phyloP scores from a whole-genome alignment of 2,329 filamentous ascomycete species.

The Exutisphaerella laricina region DNA sequence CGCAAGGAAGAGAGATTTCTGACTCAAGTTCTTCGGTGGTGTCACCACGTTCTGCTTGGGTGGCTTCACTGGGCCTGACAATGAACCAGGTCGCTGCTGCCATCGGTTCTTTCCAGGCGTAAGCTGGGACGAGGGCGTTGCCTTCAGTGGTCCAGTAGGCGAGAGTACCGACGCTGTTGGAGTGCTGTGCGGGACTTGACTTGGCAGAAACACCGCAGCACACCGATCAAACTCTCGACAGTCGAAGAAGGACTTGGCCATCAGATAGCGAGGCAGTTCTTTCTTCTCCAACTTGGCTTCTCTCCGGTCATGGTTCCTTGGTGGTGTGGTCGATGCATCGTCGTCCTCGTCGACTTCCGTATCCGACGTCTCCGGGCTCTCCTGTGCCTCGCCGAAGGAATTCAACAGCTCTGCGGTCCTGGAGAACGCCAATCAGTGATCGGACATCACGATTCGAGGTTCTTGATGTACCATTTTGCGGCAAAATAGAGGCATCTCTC shows the following conservation, averaged over 20 bases:
- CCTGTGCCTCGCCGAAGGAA: constrained; percentile 60
- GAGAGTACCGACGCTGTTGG: constrained; percentile 29
- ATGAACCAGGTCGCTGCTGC: constrained; percentile 1
- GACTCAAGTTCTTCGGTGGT: constrained; percentile 55
- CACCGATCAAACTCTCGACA: constrained; percentile 93
- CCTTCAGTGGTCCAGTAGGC: constrained; percentile 47
- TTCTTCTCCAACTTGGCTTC: constrained; percentile 71
- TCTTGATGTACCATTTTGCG: constrained; percentile 71
- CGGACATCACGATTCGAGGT: constrained; percentile 14
- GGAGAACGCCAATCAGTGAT: constrained; percentile 16
- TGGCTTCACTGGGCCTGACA: constrained; percentile 33
- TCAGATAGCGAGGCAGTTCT: constrained; percentile 76
- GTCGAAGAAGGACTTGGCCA: constrained; percentile 93
- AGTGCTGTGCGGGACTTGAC: constrained; percentile 52
- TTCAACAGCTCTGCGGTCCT: constrained; percentile 94
- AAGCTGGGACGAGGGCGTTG: background rate
- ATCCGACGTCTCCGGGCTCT: constrained; percentile 41
- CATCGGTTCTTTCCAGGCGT: constrained; percentile 8
- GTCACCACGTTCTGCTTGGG: constrained; percentile 24
- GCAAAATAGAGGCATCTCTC: constrained; percentile 94
- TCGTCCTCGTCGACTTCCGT: constrained; percentile 41
- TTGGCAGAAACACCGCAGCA: constrained; percentile 69
- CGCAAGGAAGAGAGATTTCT: constrained; percentile 86
- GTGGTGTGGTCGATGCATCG: constrained; percentile 36
- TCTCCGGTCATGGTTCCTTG: constrained; percentile 58